Conservation (phyloP, 768 basidiomycete species). For the Rhizopogon sp. region DNA sequence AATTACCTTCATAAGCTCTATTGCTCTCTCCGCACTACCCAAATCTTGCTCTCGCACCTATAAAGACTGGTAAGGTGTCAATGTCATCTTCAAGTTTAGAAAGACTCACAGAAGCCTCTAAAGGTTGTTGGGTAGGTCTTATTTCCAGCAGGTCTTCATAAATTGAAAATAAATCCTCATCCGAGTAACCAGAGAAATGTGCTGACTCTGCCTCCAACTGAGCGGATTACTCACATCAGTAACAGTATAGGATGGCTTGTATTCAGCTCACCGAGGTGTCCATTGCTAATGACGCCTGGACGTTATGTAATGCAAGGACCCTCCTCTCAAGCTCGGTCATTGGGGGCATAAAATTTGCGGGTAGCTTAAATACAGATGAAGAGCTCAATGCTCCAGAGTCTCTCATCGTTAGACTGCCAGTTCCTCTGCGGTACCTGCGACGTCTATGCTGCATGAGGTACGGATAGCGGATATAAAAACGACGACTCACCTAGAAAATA, state of each 20-base stretch:
- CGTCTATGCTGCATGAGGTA: constrained; percentile 1
- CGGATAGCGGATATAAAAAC: background rate
- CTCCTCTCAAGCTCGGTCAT: constrained; percentile 1
- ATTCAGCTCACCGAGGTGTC: background rate
- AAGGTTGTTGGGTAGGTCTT: constrained; percentile 11
- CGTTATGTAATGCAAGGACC: background rate
- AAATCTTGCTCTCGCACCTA: constrained; percentile 47
- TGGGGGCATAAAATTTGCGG: background rate
- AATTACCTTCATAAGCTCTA: constrained; percentile 51
- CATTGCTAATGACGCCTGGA: background rate
- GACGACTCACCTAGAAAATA: background rate
- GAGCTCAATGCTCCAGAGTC: background rate
- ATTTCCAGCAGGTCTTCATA: constrained; percentile 37
- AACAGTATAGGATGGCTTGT: background rate
- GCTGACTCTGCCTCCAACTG: background rate
- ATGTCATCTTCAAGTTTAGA: background rate
- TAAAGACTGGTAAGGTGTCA: constrained; percentile 1
- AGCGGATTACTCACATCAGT: background rate
- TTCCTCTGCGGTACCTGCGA: background rate
- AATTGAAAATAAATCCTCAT: constrained; percentile 32
- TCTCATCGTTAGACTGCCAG: background rate
- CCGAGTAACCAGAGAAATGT: constrained; percentile 19
- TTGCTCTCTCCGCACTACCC: constrained; percentile 40
- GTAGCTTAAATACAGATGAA: background rate
- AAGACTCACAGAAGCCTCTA: constrained; percentile 35